Evolutionary conservation across 2,329 filamentous ascomycete species (phyloP).

Genomic region (Talaromyces sp.): DNA sequence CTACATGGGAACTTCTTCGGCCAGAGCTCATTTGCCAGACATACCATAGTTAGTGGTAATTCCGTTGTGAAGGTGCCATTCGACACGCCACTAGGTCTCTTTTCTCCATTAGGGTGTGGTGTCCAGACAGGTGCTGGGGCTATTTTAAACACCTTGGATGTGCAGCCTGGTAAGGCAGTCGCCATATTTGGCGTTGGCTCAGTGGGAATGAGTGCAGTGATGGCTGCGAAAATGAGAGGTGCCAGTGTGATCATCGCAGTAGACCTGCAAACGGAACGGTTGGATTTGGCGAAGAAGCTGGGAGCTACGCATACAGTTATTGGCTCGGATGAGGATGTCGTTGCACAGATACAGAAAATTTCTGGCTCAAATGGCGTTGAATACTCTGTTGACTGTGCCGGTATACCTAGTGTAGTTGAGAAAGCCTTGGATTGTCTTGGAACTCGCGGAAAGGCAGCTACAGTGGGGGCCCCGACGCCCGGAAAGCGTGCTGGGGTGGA

Average conservation of each 20-base stretch:
- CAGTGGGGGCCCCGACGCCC: constrained; percentile 21
- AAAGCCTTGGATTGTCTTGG: constrained; percentile 24
- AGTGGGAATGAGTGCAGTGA: constrained; percentile 23
- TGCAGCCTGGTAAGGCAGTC: constrained; percentile 21
- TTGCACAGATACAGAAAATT: constrained; percentile 11
- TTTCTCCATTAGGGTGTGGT: constrained; percentile 36
- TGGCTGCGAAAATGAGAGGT: constrained; percentile 25
- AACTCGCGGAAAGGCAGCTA: constrained; percentile 19
- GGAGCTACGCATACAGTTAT: constrained; percentile 31
- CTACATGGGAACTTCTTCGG: constrained; percentile 39
- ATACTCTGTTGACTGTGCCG: constrained; percentile 26
- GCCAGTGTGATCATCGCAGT: constrained; percentile 30
- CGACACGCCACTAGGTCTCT: constrained; percentile 20
- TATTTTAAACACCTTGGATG: constrained; percentile 27
- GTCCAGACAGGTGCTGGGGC: constrained; percentile 35
- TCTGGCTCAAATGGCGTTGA: constrained; percentile 6
- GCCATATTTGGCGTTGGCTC: constrained; percentile 35
- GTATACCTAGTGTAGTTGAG: constrained; percentile 19
- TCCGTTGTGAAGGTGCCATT: constrained; percentile 20
- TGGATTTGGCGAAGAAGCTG: constrained; percentile 26
- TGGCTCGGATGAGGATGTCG: constrained; percentile 9
- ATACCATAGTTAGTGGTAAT: constrained; percentile 32
- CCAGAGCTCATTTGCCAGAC: constrained; percentile 39
- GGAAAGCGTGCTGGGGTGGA: constrained; percentile 16
- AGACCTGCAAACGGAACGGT: constrained; percentile 22